These are phyloP conservation scores for Backusella circina DNA, from an alignment of 192 early-diverging fungal genomes.

Conservation along the genomic window DNA sequence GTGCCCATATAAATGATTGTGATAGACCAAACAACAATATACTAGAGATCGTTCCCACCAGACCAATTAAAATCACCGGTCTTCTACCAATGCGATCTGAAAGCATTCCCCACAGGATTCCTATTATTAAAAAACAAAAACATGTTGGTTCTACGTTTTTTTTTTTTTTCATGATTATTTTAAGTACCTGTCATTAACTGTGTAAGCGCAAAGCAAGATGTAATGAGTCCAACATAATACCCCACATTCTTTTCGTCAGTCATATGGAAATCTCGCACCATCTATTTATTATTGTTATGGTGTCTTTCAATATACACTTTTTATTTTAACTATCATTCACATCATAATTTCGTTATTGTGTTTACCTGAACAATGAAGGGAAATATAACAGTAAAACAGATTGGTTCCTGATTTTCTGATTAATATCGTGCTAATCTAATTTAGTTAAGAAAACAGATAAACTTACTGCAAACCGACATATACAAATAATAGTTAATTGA, in stretches of 20 bases:
- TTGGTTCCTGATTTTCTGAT: conserved; percentile 16
- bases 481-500: conserved; percentile 19
- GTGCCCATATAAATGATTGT: conserved; percentile 45
- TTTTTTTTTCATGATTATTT: background rate
- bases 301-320: background rate
- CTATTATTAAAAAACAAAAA: background rate
- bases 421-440: background rate
- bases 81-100: conserved; percentile 70
- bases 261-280: conserved; percentile 63
- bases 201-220: conserved; percentile 45
- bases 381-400: conserved; percentile 28
- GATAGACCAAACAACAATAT: conserved; percentile 64
- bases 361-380: conserved; percentile 26
- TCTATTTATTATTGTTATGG: conserved; percentile 11
- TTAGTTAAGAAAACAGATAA: background rate
- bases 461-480: conserved; percentile 23
- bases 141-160: background rate
- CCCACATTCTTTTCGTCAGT: conserved; percentile 49
- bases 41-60: conserved; percentile 61
- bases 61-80: conserved; percentile 65
- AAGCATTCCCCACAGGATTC: conserved; percentile 56
- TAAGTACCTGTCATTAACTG: conserved; percentile 44
- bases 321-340: background rate
- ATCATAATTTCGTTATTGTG: background rate
- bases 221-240: conserved; percentile 45